Evolutionary conservation across 495 filamentous ascomycete species (phyloP), one percentile per base, ranked within the genome.

Genomic region (Hapsidospora chrysogenum): DNA sequence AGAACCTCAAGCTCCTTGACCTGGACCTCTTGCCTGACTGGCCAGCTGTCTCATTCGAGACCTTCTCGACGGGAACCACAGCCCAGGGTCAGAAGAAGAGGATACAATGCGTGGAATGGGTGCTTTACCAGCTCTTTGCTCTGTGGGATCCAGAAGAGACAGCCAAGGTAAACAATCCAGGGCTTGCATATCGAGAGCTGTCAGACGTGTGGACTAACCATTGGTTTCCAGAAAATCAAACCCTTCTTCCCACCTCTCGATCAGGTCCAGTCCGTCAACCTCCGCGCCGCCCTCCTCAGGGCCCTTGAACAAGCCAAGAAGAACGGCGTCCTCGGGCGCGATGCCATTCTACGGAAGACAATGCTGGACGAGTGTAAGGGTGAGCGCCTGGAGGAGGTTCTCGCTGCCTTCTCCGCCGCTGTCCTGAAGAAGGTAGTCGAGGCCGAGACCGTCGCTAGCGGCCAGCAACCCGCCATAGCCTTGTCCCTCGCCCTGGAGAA

Each of bases 331-430:
- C 59, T 92, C 14, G 79, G 81, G 8, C 68, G 77, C 33, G 83
- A 92, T 49, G 66, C 67, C 0, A 70, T 84, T 3, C 56, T 92
- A 26, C 72, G 85, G 28, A 92, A 87, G 56, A 83, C 79, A 0
- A 87, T 92, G 80, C 60, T 94, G 37, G 85, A 94, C 51, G 84
- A 94, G 41, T 94, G 85, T 58, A 80, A 76, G 42, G 82, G 81
- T 20, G 81, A 84, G 39, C 70, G 80, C 41, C 66, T 83, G 36
- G 79, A 82, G 48, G 84, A 94, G 53, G 53, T 87, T 1, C 63
- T 92, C 9, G 70, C 76, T 9, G 65, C 69, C 0, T 92, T 94
- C 50, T 89, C 85, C 4, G 78, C 75, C 15, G 66, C 72, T 0
- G 83, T 92, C 9, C 53, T 94, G 33, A 79, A 78, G 50, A 85